Evolutionary conservation across 2,329 filamentous ascomycete species (phyloP), one percentile per base, ranked within the genome.

Genomic region (Monosporascus sp.): DNA sequence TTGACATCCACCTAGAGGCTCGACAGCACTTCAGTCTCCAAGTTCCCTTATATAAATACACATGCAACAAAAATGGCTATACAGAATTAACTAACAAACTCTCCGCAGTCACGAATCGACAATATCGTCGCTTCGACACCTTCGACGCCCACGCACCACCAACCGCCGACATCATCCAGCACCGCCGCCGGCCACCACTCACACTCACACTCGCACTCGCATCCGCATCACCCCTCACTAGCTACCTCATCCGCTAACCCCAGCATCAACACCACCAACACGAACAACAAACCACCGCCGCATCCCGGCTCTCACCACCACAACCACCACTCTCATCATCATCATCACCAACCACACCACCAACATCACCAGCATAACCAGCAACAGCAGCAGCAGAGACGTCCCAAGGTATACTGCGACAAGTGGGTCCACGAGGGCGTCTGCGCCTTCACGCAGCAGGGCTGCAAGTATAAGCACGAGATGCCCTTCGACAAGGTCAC

Each of bases 341-440:
- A 48, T 43, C 22, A 22, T 6, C 41, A n/a, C 34, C 56, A 20
- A 19, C 31, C 1, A 17, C 48, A 22, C 9, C 41, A n/a, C 34
- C 56, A 20, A 19, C 31, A 2, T 17, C 48, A 8, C 22, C 50
- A 31, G 14, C 51, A 38, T 38, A 44, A 49, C 48, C 34, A 48
- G 34, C 54, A 52, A 6, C 45, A 50, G 14, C 52, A 44, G 9
- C 52, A 51, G 11, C 64, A 63, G 51, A 63, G 66, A 17, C 66
- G 65, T 24, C 59, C 62, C 54, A 96, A 96, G 68, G 75, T 87
- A 24, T 96, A 88, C 70, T 96, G 91, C 71, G 90, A 91, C 54
- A 90, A 93, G 70, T 97, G 91, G 91, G 86, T 96, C 52, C 86
- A 90, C 62, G 86, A 88, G 54, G 91, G 91, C 20, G 84, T 89